Conservation (phyloP, 352 stramenopile species). For the Plasmopara muralis region DNA sequence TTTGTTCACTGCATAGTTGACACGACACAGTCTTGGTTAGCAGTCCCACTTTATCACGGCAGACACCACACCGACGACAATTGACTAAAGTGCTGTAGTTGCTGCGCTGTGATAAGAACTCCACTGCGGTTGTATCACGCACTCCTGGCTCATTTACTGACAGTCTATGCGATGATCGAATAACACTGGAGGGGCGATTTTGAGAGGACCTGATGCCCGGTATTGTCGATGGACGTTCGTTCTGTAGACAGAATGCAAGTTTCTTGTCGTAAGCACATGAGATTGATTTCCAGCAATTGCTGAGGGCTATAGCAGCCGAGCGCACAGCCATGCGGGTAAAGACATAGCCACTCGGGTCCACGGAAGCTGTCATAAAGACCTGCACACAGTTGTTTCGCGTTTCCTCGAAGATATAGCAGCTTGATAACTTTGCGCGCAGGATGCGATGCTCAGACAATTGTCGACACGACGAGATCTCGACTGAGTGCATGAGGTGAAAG, state of each 20-base stretch:
- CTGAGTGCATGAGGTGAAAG: constrained; percentile 50
- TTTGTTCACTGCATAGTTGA: constrained; percentile 37
- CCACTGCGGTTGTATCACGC: constrained; percentile 15
- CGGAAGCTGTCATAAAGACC: constrained; percentile 51
- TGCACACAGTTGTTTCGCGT: constrained; percentile 42
- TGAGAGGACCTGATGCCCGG: constrained; percentile 8
- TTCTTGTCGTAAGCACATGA: constrained; percentile 67
- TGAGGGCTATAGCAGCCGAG: constrained; percentile 36
- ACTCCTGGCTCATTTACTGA: constrained; percentile 22
- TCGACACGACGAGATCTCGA: constrained; percentile 31
- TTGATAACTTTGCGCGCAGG: constrained; percentile 42
- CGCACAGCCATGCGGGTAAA: constrained; percentile 37
- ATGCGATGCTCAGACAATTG: constrained; percentile 34
- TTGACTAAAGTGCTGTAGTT: constrained; percentile 17
- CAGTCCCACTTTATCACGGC: constrained; percentile 22
- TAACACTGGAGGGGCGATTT: constrained; percentile 4
- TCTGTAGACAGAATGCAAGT: constrained; percentile 45
- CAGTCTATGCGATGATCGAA: constrained; percentile 18
- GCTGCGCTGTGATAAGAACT: constrained; percentile 21
- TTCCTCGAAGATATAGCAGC: constrained; percentile 52
- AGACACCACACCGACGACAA: constrained; percentile 30
- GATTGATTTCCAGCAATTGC: constrained; percentile 57
- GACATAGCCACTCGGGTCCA: constrained; percentile 43
- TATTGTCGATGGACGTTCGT: constrained; percentile 25
- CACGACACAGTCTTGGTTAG: constrained; percentile 30